Conservation (phyloP, 1,284 basidiomycete species). For the Ganoderma multipileum region DNA sequence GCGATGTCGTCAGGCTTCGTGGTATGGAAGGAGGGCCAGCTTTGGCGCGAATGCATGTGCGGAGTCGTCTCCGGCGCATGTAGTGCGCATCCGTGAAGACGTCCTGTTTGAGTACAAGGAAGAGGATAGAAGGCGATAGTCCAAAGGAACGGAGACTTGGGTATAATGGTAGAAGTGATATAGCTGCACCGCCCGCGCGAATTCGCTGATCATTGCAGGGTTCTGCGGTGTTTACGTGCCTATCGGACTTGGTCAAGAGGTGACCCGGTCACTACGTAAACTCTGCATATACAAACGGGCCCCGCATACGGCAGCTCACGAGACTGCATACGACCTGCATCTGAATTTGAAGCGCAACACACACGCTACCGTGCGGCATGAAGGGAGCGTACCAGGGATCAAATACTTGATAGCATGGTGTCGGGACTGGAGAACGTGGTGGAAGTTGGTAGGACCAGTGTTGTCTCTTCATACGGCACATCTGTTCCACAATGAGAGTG, state of each 20-base stretch:
- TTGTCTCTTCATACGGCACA: constrained; percentile 10
- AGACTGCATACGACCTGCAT: background rate
- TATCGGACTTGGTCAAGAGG: background rate
- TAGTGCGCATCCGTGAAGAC: background rate
- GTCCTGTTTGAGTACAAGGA: background rate
- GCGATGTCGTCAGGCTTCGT: background rate
- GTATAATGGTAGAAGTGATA: background rate
- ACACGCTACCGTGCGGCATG: too few species aligned
- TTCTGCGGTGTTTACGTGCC: background rate
- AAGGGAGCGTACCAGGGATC: background rate
- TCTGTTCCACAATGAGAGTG: constrained; percentile 25
- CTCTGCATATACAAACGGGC: background rate
- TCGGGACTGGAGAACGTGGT: background rate
- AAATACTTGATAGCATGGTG: background rate
- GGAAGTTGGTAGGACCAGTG: background rate
- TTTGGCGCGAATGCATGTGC: background rate
- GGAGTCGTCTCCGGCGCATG: background rate
- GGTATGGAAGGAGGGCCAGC: background rate
- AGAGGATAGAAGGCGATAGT: background rate
- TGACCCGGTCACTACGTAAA: background rate
- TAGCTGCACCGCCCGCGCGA: background rate
- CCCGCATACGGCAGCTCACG: background rate
- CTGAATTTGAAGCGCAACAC: background rate
- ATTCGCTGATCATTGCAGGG: background rate
- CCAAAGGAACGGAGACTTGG: background rate